phyloP scores from a whole-genome alignment of 129 eudicot genomes.

The Glebionis coronaria region DNA sequence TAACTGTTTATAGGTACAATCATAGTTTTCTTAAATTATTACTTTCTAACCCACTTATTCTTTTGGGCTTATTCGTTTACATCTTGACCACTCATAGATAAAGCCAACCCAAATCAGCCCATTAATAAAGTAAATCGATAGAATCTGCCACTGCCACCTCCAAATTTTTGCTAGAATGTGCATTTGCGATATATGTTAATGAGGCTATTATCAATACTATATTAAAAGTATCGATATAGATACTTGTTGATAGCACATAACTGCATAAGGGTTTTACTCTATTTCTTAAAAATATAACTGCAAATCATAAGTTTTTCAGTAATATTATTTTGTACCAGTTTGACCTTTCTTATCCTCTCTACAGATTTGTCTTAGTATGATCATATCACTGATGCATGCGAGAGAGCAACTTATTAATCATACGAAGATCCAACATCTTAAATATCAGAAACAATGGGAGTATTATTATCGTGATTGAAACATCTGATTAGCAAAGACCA shows the following conservation, averaged over 20 bases:
- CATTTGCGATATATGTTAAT: neutral
- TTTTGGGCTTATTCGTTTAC: too few relatives aligned
- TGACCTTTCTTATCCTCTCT: conserved; percentile 9
- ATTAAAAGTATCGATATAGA: neutral
- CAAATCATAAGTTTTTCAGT: neutral
- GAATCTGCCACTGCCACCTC: too few relatives aligned
- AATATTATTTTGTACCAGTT: conserved; percentile 4
- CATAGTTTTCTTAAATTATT: neutral
- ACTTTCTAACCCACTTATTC: neutral
- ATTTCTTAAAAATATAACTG: neutral
- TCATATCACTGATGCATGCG: conserved; percentile 18
- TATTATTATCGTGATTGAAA: conserved; percentile 40
- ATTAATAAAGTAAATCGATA: neutral
- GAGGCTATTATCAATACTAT: neutral
- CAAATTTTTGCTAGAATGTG: neutral
- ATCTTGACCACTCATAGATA: too few relatives aligned
- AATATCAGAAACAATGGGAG: neutral
- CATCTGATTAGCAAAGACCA: conserved; percentile 53
- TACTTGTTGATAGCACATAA: neutral
- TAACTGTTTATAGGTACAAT: conserved; percentile 31
- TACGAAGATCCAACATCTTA: neutral
- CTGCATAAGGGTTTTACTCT: neutral
- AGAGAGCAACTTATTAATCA: conserved; percentile 18
- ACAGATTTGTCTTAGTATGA: conserved; percentile 4
- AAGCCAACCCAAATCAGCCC: too few relatives aligned